Base-by-base conservation (phyloP, 371 early-diverging fungal species). In the Conidiobolus incongruus region DNA sequence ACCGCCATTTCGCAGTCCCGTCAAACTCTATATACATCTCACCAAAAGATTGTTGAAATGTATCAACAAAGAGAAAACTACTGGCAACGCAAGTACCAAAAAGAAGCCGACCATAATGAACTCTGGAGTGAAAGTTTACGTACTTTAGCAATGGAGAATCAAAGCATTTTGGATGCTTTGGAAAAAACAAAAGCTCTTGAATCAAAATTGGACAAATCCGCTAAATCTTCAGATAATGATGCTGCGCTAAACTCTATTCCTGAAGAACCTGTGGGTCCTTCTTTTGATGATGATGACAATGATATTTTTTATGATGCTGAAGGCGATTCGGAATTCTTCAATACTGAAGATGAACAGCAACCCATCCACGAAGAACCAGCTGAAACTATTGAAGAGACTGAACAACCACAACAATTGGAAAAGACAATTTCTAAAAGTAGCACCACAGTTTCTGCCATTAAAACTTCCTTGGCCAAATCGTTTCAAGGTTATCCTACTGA, bases 111-210 rank as follows among this genome's bases (percentile, higher is more conserved):
- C 23, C 47, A 56, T 28, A 56, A 62, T 16, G 51, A 53, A 21
- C 48, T 63, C 2, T 71, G 63, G 63, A 64, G 64, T 49, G 62
- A 58, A 48, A 60, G 54, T 39, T 38, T 66, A n/a, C 45, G 45
- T 15, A 52, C 32, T 11, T 40, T 68, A 24, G 63, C 65, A 0
- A 51, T 49, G 17, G 66, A 68, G 40, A 56, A 62, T 22, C 43
- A 57, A 43, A 51, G 52, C 37, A 58, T 63, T 54, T 59, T 52
- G 29, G 48, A 46, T 20, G 21, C 16, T 33, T 35, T 22, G 10
- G 17, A 22, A 33, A 44, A 36, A 22, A 44, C 11, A 22, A 44
- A 11, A 12, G 19, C 23, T 4, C n/a, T n/a, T n/a, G 8, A 15
- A 4, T 26, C 16, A 4, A 38, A 24, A 24, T 12, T 24, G 13